Percentiles rank a stretch among this genome's conserved stretches.
These are phyloP conservation scores for Aspergillus coremiiformis DNA, from an alignment of 495 filamentous ascomycete species.

Conservation along the genomic window DNA sequence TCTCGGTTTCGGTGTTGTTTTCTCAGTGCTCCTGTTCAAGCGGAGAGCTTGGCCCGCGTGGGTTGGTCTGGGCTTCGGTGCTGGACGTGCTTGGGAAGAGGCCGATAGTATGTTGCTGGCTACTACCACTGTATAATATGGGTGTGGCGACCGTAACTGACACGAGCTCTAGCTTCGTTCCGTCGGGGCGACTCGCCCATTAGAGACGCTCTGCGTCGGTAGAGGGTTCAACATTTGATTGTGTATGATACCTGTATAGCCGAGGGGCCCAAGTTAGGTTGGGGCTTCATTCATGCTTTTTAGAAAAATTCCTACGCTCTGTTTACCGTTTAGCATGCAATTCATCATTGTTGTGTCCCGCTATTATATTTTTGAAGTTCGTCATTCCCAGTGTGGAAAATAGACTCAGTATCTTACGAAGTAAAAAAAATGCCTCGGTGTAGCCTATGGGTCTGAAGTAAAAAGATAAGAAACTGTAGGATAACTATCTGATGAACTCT, in stretches of 20 bases:
- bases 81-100: slow-evolving; percentile 93
- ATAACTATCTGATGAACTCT: too few species aligned
- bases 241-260: slow-evolving; percentile 46
- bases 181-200: slow-evolving; percentile 41
- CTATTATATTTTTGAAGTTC: not conserved
- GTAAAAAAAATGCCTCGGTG: not conserved
- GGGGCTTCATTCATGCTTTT: slow-evolving; percentile 10
- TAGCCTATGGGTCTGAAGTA: not conserved
- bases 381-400: not conserved
- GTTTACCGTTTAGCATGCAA: slow-evolving; percentile 13
- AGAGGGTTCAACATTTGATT: slow-evolving; percentile 17
- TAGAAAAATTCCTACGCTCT: slow-evolving; percentile 18
- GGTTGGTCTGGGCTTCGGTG: slow-evolving; percentile 88
- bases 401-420: not conserved
- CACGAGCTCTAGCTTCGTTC: slow-evolving; percentile 35
- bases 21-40: slow-evolving; percentile 97
- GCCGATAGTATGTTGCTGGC: slow-evolving; percentile 42
- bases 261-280: slow-evolving; percentile 8
- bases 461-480: too few species aligned
- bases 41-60: slow-evolving; percentile 92
- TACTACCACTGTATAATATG: slow-evolving; percentile 4
- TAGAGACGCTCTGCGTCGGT: slow-evolving; percentile 39
- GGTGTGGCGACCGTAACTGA: not conserved
- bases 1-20: slow-evolving; percentile 92
- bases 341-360: slow-evolving; percentile 8